These are phyloP conservation scores for Ehretia macrophylla DNA, from an alignment of 257 asterid species.

Conservation along the genomic window DNA sequence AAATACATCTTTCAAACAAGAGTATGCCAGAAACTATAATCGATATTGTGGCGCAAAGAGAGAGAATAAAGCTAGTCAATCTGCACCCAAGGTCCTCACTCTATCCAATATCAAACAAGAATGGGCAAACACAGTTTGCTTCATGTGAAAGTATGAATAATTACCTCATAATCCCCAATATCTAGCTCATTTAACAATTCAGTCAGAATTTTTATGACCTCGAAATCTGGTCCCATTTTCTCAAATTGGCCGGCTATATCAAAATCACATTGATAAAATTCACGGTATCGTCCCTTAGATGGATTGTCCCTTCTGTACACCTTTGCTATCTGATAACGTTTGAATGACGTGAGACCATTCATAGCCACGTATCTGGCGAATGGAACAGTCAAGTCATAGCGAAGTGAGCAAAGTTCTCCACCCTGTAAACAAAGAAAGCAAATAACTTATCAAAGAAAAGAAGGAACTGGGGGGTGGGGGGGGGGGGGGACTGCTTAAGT, in stretches of 20 bases:
- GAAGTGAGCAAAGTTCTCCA: constrained; percentile 95
- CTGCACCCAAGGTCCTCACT: no score
- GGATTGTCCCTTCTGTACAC: constrained; percentile 97
- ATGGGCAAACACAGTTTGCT: not conserved
- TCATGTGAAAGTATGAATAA: not conserved
- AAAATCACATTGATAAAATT: constrained; percentile 94
- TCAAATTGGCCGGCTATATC: constrained; percentile 93
- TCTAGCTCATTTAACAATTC: constrained; percentile 86
- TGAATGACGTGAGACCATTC: constrained; percentile 85
- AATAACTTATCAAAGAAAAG: not conserved
- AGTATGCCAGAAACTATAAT: no score
- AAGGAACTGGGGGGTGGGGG: no score
- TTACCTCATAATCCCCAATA: constrained; percentile 92
- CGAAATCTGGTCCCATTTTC: constrained; percentile 96
- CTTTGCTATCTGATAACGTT: constrained; percentile 94
- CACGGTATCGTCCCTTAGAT: constrained; percentile 93
- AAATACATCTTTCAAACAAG: no score
- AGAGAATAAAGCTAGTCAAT: no score
- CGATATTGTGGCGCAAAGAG: no score
- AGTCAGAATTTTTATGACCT: constrained; percentile 72
- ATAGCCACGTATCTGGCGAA: constrained; percentile 87
- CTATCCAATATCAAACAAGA: no score
- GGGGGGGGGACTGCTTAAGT: no score
- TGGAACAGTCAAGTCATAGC: constrained; percentile 96
- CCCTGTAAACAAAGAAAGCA: constrained; percentile 53